Evolutionary conservation across 345 rosid species (phyloP).

Genomic region (Boechera retrofracta): DNA sequence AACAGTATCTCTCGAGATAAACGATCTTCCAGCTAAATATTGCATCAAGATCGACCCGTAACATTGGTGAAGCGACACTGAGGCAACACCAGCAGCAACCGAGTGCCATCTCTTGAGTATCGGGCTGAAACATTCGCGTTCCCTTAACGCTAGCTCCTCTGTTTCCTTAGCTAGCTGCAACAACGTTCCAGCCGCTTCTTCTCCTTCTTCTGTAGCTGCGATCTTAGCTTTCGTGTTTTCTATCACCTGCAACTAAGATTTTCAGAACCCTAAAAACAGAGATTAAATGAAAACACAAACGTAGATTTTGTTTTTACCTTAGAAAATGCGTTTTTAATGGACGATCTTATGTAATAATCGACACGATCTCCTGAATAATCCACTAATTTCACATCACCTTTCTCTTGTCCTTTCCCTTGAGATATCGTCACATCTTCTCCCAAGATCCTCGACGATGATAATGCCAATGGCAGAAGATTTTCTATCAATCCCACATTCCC

Average conservation of each 20-base stretch:
- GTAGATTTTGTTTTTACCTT: conserved; percentile 50
- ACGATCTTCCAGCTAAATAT: conserved; percentile 58
- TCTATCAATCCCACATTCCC: conserved; percentile 65
- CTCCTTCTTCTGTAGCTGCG: conserved; percentile 49
- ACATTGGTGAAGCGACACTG: conserved; percentile 71
- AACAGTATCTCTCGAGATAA: conserved; percentile 59
- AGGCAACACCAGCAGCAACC: conserved; percentile 66
- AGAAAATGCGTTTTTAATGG: conserved; percentile 70
- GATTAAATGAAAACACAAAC: neutral
- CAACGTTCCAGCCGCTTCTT: conserved; percentile 62
- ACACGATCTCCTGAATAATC: conserved; percentile 65
- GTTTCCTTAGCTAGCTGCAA: conserved; percentile 73
- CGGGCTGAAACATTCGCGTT: conserved; percentile 78
- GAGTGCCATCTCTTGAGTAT: conserved; percentile 80
- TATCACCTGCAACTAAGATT: conserved; percentile 50
- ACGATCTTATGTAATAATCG: conserved; percentile 74
- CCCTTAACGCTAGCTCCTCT: conserved; percentile 76
- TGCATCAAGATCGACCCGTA: conserved; percentile 77
- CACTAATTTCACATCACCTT: conserved; percentile 52
- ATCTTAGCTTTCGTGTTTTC: conserved; percentile 55
- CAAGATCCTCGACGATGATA: conserved; percentile 65
- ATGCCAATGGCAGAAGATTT: conserved; percentile 70
- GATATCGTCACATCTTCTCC: conserved; percentile 68
- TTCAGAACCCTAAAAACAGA: neutral
- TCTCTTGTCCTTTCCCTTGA: conserved; percentile 53